These are phyloP conservation scores for Boletellus dicymbophilus DNA, from an alignment of 1,284 basidiomycete genomes.

Conservation along the genomic window DNA sequence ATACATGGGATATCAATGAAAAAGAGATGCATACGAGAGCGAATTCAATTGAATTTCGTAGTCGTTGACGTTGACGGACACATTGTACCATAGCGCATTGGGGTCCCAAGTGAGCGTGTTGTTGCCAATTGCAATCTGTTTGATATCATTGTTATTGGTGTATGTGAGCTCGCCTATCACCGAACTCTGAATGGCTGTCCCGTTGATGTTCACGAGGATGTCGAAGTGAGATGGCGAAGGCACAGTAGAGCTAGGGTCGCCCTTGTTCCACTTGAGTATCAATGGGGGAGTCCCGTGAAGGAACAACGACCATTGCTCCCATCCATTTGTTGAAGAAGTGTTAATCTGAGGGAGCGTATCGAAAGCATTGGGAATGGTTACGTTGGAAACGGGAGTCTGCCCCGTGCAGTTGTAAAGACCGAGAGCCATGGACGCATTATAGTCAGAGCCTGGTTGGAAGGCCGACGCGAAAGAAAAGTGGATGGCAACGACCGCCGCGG, in stretches of 20 bases:
- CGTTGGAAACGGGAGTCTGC: not conserved
- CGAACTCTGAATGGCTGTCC: not conserved
- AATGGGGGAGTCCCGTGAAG: not conserved
- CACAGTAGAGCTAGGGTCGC: not conserved
- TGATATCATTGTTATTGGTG: not conserved
- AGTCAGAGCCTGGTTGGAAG: not conserved
- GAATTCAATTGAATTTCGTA: constrained; percentile 12
- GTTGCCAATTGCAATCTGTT: constrained; percentile 1
- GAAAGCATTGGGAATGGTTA: not conserved
- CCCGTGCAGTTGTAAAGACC: constrained; percentile 1
- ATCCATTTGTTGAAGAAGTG: not conserved
- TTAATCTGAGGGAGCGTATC: constrained; percentile 1
- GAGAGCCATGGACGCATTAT: not conserved
- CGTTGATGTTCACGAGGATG: not conserved
- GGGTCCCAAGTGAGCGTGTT: constrained; percentile 7
- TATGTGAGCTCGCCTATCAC: not conserved
- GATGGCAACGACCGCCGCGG: not conserved
- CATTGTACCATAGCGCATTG: constrained; percentile 10
- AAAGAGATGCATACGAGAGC: constrained; percentile 8
- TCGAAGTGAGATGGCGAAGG: not conserved
- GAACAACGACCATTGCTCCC: constrained; percentile 2
- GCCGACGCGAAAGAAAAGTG: not conserved
- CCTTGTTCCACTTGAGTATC: not conserved
- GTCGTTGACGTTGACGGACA: constrained; percentile 1
- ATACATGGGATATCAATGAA: too few species aligned